Percentiles rank a stretch among this genome's conserved stretches.
These are phyloP conservation scores for Barnettozyma populi DNA, from an alignment of 805 yeast genomes.

Conservation along the genomic window DNA sequence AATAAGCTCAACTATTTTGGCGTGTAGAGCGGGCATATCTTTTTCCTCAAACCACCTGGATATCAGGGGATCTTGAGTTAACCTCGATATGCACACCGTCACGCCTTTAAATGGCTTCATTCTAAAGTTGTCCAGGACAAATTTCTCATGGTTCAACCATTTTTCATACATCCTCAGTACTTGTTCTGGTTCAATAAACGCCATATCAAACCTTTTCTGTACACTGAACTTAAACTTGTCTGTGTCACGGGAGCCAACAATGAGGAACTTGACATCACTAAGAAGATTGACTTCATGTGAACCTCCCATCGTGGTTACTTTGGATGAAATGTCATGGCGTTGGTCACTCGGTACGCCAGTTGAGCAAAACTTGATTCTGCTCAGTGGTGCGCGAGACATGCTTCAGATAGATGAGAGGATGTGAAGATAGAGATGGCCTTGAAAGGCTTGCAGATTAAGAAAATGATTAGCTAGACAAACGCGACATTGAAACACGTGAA, in stretches of 20 bases:
- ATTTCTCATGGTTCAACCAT: slow-evolving; percentile 45
- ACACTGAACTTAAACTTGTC: slow-evolving; percentile 51
- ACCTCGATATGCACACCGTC: slow-evolving; percentile 33
- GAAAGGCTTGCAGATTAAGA: too few relatives aligned
- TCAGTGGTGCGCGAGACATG: slow-evolving; percentile 1
- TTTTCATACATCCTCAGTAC: slow-evolving; percentile 39
- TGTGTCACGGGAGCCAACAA: slow-evolving; percentile 58
- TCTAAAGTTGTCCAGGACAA: slow-evolving; percentile 23
- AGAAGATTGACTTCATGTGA: slow-evolving; percentile 49
- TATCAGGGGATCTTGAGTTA: slow-evolving; percentile 20
- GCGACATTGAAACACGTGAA: not conserved
- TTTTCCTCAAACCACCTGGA: slow-evolving; percentile 16
- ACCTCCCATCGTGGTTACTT: slow-evolving; percentile 57
- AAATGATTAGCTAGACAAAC: too few relatives aligned
- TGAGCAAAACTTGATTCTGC: slow-evolving; percentile 23
- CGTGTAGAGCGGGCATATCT: slow-evolving; percentile 12
- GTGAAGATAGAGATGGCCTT: too few relatives aligned
- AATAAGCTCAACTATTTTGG: slow-evolving; percentile 32
- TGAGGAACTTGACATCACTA: slow-evolving; percentile 52
- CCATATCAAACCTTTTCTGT: slow-evolving; percentile 48
- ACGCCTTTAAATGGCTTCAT: slow-evolving; percentile 42
- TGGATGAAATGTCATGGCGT: slow-evolving; percentile 35
- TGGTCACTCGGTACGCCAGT: slow-evolving; percentile 21
- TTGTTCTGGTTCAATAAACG: slow-evolving; percentile 44
- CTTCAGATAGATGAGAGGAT: not conserved